Evolutionary conservation across 768 basidiomycete genomes (phyloP), one percentile per base, ranked within the genome.

Genomic region (Collybia nuda): DNA sequence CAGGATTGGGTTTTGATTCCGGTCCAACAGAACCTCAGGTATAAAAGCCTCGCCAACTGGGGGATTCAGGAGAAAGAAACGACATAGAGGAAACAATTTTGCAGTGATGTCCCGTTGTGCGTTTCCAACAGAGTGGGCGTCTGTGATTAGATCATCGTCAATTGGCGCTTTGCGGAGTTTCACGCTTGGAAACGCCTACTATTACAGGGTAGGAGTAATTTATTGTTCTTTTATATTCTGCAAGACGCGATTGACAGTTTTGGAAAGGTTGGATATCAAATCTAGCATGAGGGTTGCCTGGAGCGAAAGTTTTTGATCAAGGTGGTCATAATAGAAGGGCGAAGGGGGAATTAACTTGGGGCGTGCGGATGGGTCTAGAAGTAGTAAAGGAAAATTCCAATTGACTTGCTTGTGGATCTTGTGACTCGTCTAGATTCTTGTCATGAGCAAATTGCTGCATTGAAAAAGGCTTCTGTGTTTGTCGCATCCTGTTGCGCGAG

Each of bases 261-360:
- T 21, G 6, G 50, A 48, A 5, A 51, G 37, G 8, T 40, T 17
- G 7, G 24, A 24, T 6, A 22, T 18, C 15, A 55, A 8, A 11
- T 40, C 24, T 6, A 50, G 54, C 18, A 45, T n/a, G 5, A 44
- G 14, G 1, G 24, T 28, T 32, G 19, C 26, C 15, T 44, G 45
- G 12, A 55, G 28, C 2, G 37, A n/a, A 1, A 51, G 38, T 14
- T 39, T 45, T 17, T 42, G 29, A 37, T 55, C 54, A 15, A 54
- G 26, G 42, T 54, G 53, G 5, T 51, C 44, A n/a, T 55, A 24
- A 29, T 55, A 48, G 32, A 55, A 51, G 12, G 44, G 8, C 44
- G 43, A 26, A 9, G 50, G 40, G 19, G 50, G 45, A 2, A 40
- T 19, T 6, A 53, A 32, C 22, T 24, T 47, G 17, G 52, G 52